Evolutionary conservation across 2,329 filamentous ascomycete species (phyloP), one percentile per base, ranked within the genome.

Genomic region (Rhynchosporium secalis): DNA sequence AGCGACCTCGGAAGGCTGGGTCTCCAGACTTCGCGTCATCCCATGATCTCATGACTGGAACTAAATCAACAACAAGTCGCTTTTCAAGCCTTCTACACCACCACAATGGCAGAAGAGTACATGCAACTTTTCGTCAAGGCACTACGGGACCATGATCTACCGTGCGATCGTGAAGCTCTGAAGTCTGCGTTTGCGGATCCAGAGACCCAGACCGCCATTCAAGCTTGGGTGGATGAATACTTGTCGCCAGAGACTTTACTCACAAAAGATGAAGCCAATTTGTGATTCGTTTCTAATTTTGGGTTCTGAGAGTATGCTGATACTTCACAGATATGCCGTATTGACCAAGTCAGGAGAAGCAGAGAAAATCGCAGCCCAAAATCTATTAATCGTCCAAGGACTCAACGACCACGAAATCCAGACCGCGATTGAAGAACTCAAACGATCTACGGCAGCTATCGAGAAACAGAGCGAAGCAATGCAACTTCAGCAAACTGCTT

Each of bases 391-490:
- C 38, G 75, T 81, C 40, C 80, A 80, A 59, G 79, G 82, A 4
- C 74, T 89, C 51, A 76, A 78, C 13, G 86, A 90, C 62, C 76
- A 81, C 31, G 86, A 90, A 57, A 77, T 91, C 60, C 78, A 79
- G 58, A 74, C 77, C 46, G 88, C 88, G 15, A 85, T 89, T 56
- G 79, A 82, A 3, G 83, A 88, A 58, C 77, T 92, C n/a, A 80
- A 83, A 63, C 78, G 78, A 43, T 89, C 88, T 1, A 90, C 88
- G 0, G 80, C 80, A 20, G 81, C 81, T 20, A 88, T 91, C 33
- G 79, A 83, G 65, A 82, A 83, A 73, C 88, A 91, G 70, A 86
- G 81, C 33, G 83, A 86, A 70, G 78, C 81, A 0, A 72, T 91
- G 20, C 80, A 81, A 61, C 78, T 81, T 56, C 88, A 91, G 72